Conservation (phyloP, 108 stramenopile species). For the Cylindrotheca fusiformis region DNA sequence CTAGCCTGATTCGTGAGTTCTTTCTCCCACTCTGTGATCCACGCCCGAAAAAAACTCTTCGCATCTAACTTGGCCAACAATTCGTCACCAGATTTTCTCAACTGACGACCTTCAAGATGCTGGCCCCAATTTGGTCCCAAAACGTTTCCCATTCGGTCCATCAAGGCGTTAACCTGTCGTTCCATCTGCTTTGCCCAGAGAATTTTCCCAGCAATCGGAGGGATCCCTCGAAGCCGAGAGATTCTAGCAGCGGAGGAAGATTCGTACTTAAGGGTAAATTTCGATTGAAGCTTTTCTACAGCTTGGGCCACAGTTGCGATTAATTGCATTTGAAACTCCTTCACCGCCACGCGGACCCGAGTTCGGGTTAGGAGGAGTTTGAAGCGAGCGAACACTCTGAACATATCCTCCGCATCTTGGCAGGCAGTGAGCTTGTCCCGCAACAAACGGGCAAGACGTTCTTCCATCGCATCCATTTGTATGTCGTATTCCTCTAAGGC, state of each 20-base stretch:
- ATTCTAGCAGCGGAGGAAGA: constrained; percentile 64
- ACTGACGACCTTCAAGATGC: constrained; percentile 91
- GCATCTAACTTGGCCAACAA: constrained; percentile 93
- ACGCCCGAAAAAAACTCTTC: constrained; percentile 71
- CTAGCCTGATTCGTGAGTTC: constrained; percentile 61
- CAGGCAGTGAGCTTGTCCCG: constrained; percentile 80
- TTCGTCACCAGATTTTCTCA: constrained; percentile 91
- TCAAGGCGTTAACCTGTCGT: constrained; percentile 87
- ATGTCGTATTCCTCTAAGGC: constrained; percentile 82
- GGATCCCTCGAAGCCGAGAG: constrained; percentile 88
- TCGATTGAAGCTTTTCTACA: constrained; percentile 88
- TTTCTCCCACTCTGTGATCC: constrained; percentile 84
- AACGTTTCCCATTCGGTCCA: constrained; percentile 91
- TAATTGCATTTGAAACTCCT: constrained; percentile 93
- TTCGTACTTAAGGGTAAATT: constrained; percentile 92
- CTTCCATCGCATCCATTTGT: constrained; percentile 85
- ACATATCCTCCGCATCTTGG: constrained; percentile 97
- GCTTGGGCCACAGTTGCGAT: constrained; percentile 90
- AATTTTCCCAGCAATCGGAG: constrained; percentile 94
- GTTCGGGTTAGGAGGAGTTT: constrained; percentile 92
- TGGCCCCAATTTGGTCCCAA: constrained; percentile 96
- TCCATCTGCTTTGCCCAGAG: constrained; percentile 99
- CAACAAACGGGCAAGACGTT: constrained; percentile 69
- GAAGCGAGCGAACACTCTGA: constrained; percentile 92
- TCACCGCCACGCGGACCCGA: constrained; percentile 88